Conservation (phyloP, 2,329 filamentous ascomycete genomes). For the Herpotrichia juniperi region DNA sequence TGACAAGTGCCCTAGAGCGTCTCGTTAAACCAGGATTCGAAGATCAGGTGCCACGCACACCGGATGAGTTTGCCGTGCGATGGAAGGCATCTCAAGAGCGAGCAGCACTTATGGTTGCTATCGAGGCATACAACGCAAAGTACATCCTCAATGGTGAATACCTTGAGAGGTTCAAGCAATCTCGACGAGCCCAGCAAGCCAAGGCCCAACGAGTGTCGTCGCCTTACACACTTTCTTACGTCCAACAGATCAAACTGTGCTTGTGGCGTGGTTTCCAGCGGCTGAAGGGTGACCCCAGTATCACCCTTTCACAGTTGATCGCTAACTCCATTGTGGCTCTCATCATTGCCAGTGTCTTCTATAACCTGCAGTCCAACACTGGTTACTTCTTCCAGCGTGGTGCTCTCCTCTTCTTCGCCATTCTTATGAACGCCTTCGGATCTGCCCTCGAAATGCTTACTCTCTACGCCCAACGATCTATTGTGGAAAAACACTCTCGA, state of each 20-base stretch:
- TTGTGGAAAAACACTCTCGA: conserved; percentile 86
- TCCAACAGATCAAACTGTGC: conserved; percentile 78
- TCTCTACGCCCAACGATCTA: conserved; percentile 85
- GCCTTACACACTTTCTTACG: conserved; percentile 81
- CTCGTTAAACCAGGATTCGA: conserved; percentile 53
- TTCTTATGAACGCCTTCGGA: conserved; percentile 84
- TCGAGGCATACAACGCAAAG: conserved; percentile 54
- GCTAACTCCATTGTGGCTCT: conserved; percentile 79
- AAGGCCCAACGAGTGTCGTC: conserved; percentile 66
- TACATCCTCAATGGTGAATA: conserved; percentile 54
- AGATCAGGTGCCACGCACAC: conserved; percentile 53
- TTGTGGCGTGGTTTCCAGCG: conserved; percentile 81
- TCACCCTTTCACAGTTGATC: conserved; percentile 71
- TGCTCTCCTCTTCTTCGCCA: conserved; percentile 84
- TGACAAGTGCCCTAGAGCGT: conserved; percentile 62
- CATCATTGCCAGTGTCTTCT: conserved; percentile 82
- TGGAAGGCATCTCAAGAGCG: conserved; percentile 63
- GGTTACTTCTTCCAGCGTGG: conserved; percentile 79
- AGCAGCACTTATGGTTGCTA: conserved; percentile 49
- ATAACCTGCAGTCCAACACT: conserved; percentile 70
- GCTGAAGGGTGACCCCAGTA: conserved; percentile 75
- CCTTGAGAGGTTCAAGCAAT: conserved; percentile 53
- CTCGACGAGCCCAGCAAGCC: conserved; percentile 54
- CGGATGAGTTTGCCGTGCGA: conserved; percentile 56
- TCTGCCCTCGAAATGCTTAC: conserved; percentile 84